Base-by-base conservation (phyloP, 73 alveolate species). In the Symbiodinium natans region DNA sequence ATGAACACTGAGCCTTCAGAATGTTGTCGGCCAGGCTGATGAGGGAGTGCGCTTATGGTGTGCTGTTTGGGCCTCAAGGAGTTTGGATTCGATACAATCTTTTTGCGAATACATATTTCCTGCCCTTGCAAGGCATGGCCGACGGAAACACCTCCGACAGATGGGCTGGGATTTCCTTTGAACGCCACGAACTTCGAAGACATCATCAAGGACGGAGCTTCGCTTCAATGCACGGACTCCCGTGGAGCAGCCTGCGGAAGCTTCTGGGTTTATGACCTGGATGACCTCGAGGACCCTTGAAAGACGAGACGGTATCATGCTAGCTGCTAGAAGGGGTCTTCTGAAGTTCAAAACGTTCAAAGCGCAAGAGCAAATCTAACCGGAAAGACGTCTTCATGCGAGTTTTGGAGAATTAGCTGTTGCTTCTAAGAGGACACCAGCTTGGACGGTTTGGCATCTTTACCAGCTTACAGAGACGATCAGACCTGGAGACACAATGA, bases 11-110 rank as follows among this genome's bases (percentile, higher is more conserved):
- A n/a, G 9, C 48, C 31, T 75, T 2, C 7, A 10, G 46, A 9
- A 9, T 0, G 48, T 42, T n/a, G 85, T n/a, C 39, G 77, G n/a
- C 52, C 15, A 86, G 94, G 94, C 94, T 7, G 94, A 56, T 40
- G 94, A 86, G 63, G 94, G 94, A 29, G 83, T 21, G 39, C 94
- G 94, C 19, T 15, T 86, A 68, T 86, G 94, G 94, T 86, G 94
- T n/a, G 94, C 94, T 1, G 94, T 36, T 10, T 52, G 38, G 74
- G 84, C 84, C 94, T 38, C 46, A 11, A 77, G 4, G 46, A 6
- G 48, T 19, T 29, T 31, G 19, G 46, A 33, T 34, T 77, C 59
- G 52, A 6, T 9, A 10, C 4, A 0, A 3, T 33, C 36, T 1
- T 10, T 3, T 36, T 27, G 13, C 31, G n/a, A 15, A 9, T 29